These are phyloP conservation scores for Cyclotella kingstonii DNA, from an alignment of 108 stramenopile genomes.

Conservation along the genomic window DNA sequence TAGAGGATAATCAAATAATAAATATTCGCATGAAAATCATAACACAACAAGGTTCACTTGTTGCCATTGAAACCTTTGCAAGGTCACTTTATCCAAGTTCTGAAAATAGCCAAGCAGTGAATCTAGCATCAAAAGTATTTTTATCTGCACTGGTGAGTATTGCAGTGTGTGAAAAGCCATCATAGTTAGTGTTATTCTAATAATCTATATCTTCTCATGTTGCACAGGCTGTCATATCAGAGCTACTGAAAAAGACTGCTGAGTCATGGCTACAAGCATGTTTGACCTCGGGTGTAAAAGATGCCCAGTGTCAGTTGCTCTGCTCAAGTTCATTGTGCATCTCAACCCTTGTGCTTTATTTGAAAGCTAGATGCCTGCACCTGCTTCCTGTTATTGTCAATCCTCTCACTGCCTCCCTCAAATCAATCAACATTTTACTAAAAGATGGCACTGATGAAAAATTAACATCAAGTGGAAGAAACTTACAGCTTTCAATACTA, in stretches of 20 bases:
- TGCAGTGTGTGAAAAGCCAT: background rate
- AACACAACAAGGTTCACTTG: constrained; percentile 61
- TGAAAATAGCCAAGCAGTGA: constrained; percentile 27
- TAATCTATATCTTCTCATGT: background rate
- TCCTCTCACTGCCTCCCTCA: constrained; percentile 48
- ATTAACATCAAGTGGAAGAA: constrained; percentile 18
- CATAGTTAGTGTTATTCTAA: background rate
- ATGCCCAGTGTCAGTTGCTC: constrained; percentile 44
- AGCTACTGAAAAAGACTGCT: constrained; percentile 29
- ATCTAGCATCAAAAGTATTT: constrained; percentile 37
- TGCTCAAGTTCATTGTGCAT: constrained; percentile 58
- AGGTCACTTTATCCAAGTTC: constrained; percentile 39
- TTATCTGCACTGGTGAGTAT: constrained; percentile 35
- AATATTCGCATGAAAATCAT: constrained; percentile 29
- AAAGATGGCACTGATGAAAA: constrained; percentile 2
- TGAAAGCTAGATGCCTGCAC: constrained; percentile 61
- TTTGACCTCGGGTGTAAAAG: constrained; percentile 15
- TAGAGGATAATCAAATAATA: constrained; percentile 25
- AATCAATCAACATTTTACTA: constrained; percentile 34
- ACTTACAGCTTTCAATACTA: constrained; percentile 60
- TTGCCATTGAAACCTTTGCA: constrained; percentile 67
- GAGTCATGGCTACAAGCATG: constrained; percentile 27
- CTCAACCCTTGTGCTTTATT: constrained; percentile 55
- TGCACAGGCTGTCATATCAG: constrained; percentile 15
- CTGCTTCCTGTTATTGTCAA: constrained; percentile 63